phyloP scores from a whole-genome alignment of 306 rosid genomes.

The Chamaecrista fasciculata region DNA sequence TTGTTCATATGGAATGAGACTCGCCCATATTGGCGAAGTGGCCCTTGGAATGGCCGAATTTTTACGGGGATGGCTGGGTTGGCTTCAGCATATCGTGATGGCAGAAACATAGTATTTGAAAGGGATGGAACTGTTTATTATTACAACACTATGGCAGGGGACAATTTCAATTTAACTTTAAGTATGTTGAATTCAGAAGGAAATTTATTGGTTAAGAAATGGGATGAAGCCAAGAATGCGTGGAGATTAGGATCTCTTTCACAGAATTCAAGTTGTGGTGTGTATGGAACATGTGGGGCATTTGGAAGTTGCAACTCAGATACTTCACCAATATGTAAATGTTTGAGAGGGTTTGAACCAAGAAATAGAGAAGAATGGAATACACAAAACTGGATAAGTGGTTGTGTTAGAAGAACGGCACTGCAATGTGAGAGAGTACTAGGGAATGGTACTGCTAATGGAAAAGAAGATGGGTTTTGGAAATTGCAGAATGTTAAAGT shows the following conservation, averaged over 20 bases:
- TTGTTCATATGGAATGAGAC: background rate
- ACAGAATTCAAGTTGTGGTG: background rate
- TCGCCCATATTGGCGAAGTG: background rate
- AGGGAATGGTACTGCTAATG: background rate
- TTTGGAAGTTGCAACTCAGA: background rate
- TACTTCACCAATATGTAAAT: background rate
- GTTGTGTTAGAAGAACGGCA: background rate
- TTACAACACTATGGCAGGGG: too few species aligned
- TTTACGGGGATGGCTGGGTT: too few species aligned
- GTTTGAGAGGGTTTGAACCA: conserved; percentile 11
- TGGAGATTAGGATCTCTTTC: too few species aligned
- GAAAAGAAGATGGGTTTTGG: conserved; percentile 22
- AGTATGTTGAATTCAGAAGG: too few species aligned
- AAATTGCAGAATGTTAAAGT: conserved; percentile 25
- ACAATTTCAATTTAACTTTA: too few species aligned
- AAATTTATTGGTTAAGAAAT: too few species aligned
- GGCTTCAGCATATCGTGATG: too few species aligned
- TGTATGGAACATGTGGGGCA: background rate
- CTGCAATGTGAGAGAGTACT: conserved; percentile 33
- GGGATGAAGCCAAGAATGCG: too few species aligned
- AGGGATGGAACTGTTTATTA: too few species aligned
- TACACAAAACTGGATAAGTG: background rate
- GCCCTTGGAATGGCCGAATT: too few species aligned
- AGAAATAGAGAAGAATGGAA: conserved; percentile 24
- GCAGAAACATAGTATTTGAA: too few species aligned